These are phyloP conservation scores for Myotisia sp. DNA, from an alignment of 2,329 filamentous ascomycete species.

Conservation along the genomic window DNA sequence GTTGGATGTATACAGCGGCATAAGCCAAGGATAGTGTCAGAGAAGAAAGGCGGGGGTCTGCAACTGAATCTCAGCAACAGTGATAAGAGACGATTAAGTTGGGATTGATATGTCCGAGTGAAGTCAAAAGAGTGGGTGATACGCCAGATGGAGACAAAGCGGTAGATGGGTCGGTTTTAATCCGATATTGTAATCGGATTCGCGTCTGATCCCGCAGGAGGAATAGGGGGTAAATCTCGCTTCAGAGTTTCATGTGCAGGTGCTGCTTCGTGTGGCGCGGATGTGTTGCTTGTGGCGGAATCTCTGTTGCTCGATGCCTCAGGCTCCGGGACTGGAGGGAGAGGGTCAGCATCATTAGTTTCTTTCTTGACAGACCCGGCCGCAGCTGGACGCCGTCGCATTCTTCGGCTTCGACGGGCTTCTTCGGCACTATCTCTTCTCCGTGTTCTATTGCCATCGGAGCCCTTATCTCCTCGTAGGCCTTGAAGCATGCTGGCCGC, in stretches of 20 bases:
- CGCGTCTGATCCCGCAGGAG: constrained; percentile 1
- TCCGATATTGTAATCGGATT: constrained; percentile 4
- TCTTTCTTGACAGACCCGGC: constrained; percentile 25
- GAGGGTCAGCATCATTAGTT: background rate
- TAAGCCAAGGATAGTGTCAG: no score
- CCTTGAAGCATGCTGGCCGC: constrained; percentile 74
- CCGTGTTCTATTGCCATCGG: constrained; percentile 44
- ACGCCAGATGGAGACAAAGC: no score
- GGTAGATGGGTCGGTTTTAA: no score
- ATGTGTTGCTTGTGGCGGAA: background rate
- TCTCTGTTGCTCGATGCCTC: constrained; percentile 1
- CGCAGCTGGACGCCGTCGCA: constrained; percentile 48
- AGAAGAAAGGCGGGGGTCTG: no score
- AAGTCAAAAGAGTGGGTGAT: no score
- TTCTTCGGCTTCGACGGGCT: constrained; percentile 53
- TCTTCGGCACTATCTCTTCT: constrained; percentile 64
- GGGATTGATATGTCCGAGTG: no score
- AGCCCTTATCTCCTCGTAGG: constrained; percentile 51
- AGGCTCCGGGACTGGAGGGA: constrained; percentile 4
- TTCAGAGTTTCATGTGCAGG: background rate
- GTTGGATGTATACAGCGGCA: no score
- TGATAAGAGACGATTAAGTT: no score
- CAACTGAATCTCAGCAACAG: no score
- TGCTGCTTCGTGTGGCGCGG: background rate
- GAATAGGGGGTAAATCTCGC: constrained; percentile 1